Percentiles rank a stretch among this genome's conserved stretches.
Evolutionary conservation across 768 basidiomycete genomes (phyloP).

Genomic region (Russula sp.): DNA sequence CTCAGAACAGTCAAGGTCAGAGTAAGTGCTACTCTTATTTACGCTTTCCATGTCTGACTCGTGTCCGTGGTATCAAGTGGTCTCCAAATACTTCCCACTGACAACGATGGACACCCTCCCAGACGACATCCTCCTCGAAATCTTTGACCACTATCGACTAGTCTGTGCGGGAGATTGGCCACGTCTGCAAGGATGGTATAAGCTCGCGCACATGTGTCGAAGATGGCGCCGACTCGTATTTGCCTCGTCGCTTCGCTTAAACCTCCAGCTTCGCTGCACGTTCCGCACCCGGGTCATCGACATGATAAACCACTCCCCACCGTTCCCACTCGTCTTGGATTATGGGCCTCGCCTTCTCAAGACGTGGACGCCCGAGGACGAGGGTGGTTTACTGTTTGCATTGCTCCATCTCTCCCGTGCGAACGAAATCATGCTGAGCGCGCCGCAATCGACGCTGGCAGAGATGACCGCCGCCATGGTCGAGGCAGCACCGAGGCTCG

Average conservation of each 20-base stretch:
- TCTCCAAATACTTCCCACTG: conserved; percentile 11
- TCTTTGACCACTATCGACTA: conserved; percentile 6
- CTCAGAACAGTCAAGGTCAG: not conserved
- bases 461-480: not conserved
- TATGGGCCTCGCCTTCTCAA: conserved; percentile 3
- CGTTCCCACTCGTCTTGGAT: conserved; percentile 11
- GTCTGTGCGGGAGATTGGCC: not conserved
- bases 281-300: not conserved
- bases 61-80: not conserved
- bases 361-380: conserved; percentile 1
- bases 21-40: not conserved
- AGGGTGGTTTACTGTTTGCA: not conserved
- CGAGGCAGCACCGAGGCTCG: conserved; percentile 4
- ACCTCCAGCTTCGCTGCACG: conserved; percentile 14
- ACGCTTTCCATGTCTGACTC: not conserved
- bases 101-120: conserved; percentile 7
- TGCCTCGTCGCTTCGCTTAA: conserved; percentile 8
- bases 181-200: conserved; percentile 11
- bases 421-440: conserved; percentile 6
- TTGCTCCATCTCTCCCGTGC: not conserved
- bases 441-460: not conserved
- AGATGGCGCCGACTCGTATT: conserved; percentile 13
- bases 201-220: conserved; percentile 6
- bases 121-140: conserved; percentile 10
- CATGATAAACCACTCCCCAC: conserved; percentile 1